Conservation (phyloP, 441 rosid genomes). For the Jatropha podagrica region DNA sequence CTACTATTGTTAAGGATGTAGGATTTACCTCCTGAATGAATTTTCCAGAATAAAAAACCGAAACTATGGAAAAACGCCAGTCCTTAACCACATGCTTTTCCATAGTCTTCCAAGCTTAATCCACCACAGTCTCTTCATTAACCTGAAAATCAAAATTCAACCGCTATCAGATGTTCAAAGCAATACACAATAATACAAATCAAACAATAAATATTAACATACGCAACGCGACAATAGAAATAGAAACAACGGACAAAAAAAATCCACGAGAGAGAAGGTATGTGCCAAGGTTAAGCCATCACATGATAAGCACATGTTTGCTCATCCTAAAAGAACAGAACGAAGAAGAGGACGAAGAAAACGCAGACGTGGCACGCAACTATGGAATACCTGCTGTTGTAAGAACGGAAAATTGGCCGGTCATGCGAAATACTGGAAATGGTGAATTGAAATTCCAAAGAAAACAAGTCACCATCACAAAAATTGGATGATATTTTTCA, state of each 20-base stretch:
- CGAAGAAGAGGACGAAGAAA: conserved; percentile 1
- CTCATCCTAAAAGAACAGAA: background rate
- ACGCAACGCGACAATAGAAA: background rate
- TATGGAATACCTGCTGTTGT: background rate
- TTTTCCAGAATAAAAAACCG: background rate
- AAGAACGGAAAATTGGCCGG: background rate
- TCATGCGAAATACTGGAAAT: background rate
- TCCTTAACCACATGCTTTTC: background rate
- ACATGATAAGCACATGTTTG: conserved; percentile 1
- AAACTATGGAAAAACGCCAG: background rate
- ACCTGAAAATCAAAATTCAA: conserved; percentile 26
- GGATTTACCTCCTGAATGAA: conserved; percentile 6
- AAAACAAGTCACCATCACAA: conserved; percentile 39
- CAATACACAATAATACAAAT: background rate
- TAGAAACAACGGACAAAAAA: background rate
- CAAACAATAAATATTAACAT: background rate
- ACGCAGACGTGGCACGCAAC: conserved; percentile 20
- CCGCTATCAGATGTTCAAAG: background rate
- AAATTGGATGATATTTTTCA: background rate
- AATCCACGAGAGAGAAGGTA: background rate
- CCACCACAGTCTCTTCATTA: background rate
- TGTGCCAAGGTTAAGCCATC: conserved; percentile 8
- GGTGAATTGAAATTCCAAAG: conserved; percentile 16
- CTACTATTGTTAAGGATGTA: background rate
- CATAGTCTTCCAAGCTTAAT: conserved; percentile 3